These are phyloP conservation scores for Metarhizium album DNA, from an alignment of 2,329 filamentous ascomycete genomes.

Conservation along the genomic window DNA sequence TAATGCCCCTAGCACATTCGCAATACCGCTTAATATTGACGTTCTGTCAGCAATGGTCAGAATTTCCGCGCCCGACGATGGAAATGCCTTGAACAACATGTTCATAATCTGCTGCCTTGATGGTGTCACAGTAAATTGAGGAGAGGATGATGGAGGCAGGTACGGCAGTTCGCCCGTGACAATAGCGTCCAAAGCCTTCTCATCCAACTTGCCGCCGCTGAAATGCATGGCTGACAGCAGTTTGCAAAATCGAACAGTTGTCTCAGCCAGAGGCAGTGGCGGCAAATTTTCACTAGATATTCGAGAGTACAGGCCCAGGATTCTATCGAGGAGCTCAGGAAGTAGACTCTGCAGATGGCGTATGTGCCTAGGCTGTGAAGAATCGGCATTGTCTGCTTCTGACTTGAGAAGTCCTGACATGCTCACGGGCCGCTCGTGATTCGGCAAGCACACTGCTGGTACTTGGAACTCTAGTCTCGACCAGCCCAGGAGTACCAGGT, in stretches of 20 bases:
- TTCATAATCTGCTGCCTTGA: conserved; percentile 53
- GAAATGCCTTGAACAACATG: conserved; percentile 59
- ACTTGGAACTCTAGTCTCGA: conserved; percentile 73
- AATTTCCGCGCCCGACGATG: conserved; percentile 52
- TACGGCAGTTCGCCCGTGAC: conserved; percentile 49
- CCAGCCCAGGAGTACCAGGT: conserved; percentile 76
- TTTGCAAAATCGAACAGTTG: conserved; percentile 62
- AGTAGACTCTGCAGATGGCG: conserved; percentile 47
- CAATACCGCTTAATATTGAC: conserved; percentile 73
- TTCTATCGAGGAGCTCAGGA: conserved; percentile 65
- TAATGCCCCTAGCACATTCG: conserved; percentile 69
- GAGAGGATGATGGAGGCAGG: conserved; percentile 37
- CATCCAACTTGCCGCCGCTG: conserved; percentile 50
- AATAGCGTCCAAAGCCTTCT: conserved; percentile 51
- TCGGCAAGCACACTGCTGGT: conserved; percentile 43
- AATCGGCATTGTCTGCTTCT: conserved; percentile 23
- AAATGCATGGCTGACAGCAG: conserved; percentile 57
- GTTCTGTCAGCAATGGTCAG: conserved; percentile 67
- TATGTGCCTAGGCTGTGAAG: conserved; percentile 40
- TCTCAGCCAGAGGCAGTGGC: conserved; percentile 60
- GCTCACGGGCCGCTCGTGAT: conserved; percentile 33
- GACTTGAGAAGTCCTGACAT: conserved; percentile 17
- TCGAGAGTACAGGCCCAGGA: conserved; percentile 61
- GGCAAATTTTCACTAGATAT: conserved; percentile 62
- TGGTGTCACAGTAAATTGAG: conserved; percentile 45